Evolutionary conservation across 495 filamentous ascomycete species (phyloP), one percentile per base, ranked within the genome.

Genomic region (Penicillium bialowiezense): DNA sequence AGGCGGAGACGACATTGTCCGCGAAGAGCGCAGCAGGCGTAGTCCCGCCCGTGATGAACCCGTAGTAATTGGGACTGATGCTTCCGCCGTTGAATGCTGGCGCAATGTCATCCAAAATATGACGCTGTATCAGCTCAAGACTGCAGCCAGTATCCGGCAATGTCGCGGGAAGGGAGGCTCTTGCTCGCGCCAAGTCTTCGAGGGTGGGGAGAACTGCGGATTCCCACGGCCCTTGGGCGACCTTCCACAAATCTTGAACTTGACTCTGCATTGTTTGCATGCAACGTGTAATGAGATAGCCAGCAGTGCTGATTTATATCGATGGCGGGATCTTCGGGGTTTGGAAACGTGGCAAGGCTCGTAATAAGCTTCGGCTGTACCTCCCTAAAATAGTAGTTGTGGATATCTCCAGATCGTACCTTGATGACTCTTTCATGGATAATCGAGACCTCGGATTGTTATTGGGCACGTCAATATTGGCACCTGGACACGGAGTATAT

Each of bases 21-120:
- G 88, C 92, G n/a, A 89, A 77, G 28, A 84, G 73, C 24, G 90
- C 90, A n/a, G 89, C 82, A 0, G 90, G 89, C 2, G 89, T 89
- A 24, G 73, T 69, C 13, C 89, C 88, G 15, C 92, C 92, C 0
- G 86, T 95, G 6, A 97, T 84, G 59, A 96, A 96, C 19, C 90
- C 91, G 67, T 87, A 93, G 73, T 95, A 97, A 50, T 77, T 75
- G 24, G 82, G 63, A 55, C 81, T 77, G 56, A 83, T 69, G 64
- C 78, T 79, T 67, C 78, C 68, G 14, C 65, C 71, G 52, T 85
- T 86, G 46, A 92, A 78, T 4, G 75, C 84, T 0, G 88, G 86
- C 15, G 83, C 76, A 46, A 91, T 75, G 51, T 83, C 74, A 18
- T 71, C 34, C n/a, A 79, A 44, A 15, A 91, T 60, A 50, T 86